These are phyloP conservation scores for Aegilops speltoides DNA, from an alignment of 176 grass and related monocot genomes.

Conservation along the genomic window DNA sequence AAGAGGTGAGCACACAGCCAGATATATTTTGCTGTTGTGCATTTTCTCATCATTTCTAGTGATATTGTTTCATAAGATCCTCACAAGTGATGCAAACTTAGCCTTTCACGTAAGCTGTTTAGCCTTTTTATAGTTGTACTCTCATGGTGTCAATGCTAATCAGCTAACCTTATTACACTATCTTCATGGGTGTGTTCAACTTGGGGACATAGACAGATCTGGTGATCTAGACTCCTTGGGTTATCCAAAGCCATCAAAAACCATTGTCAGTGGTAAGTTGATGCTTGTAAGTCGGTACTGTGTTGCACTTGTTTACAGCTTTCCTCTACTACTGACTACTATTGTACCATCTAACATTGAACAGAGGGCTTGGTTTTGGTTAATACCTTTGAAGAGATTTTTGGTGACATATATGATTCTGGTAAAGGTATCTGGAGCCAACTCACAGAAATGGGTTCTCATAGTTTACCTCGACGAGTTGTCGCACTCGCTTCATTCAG, in stretches of 20 bases:
- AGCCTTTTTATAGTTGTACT: background rate
- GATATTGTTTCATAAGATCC: background rate
- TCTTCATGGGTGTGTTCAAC: background rate
- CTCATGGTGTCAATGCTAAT: background rate
- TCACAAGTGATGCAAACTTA: background rate
- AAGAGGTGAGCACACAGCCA: constrained; percentile 18
- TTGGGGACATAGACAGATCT: constrained; percentile 16
- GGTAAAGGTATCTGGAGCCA: constrained; percentile 4
- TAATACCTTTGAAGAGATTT: background rate
- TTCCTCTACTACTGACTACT: background rate
- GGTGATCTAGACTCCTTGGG: background rate
- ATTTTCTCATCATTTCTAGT: background rate
- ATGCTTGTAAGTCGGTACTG: background rate
- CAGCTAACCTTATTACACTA: background rate
- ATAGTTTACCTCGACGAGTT: background rate
- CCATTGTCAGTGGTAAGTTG: background rate
- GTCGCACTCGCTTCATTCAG: constrained; percentile 16
- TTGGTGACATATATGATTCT: constrained; percentile 2
- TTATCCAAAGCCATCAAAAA: constrained; percentile 1
- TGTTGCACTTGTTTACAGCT: background rate
- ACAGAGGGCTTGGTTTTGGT: constrained; percentile 8
- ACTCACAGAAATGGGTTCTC: background rate
- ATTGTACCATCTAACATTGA: background rate
- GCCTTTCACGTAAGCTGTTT: background rate
- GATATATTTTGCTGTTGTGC: background rate